Evolutionary conservation across 768 basidiomycete species (phyloP).

Genomic region (Agaricus subrufescens): DNA sequence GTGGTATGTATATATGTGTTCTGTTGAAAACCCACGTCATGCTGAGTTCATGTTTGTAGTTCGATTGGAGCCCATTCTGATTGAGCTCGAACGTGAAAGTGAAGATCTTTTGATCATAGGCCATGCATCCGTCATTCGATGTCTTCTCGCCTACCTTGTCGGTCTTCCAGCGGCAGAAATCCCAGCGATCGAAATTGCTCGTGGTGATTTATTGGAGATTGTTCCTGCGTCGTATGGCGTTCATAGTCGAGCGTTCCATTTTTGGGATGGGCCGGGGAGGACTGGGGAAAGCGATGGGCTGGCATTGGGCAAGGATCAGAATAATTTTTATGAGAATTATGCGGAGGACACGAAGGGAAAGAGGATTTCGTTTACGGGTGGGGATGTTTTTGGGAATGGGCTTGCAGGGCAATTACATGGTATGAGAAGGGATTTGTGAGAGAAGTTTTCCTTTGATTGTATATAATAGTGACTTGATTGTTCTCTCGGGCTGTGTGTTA

Average conservation of each 20-base stretch:
- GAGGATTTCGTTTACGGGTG: slow-evolving; percentile 30
- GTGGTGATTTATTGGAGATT: slow-evolving; percentile 94
- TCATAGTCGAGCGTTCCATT: slow-evolving; percentile 84
- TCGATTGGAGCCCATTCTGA: slow-evolving; percentile 86
- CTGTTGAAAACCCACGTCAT: neutral
- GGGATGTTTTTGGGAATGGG: slow-evolving; percentile 2
- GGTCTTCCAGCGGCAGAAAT: slow-evolving; percentile 95
- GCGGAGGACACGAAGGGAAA: slow-evolving; percentile 72
- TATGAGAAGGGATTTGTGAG: neutral
- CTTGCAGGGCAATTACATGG: neutral
- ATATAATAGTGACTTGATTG: too few species aligned
- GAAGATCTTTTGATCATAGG: slow-evolving; percentile 96
- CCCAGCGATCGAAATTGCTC: slow-evolving; percentile 93
- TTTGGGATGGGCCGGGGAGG: slow-evolving; percentile 86
- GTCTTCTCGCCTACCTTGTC: slow-evolving; percentile 88
- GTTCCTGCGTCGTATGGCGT: slow-evolving; percentile 88
- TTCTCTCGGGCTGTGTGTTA: too few species aligned
- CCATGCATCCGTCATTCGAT: slow-evolving; percentile 95
- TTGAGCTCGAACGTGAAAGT: slow-evolving; percentile 91
- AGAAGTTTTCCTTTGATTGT: too few species aligned
- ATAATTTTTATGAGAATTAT: slow-evolving; percentile 88
- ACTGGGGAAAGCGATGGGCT: slow-evolving; percentile 29
- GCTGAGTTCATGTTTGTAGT: slow-evolving; percentile 39
- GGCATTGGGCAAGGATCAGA: slow-evolving; percentile 45
- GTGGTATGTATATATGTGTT: slow-evolving; percentile 39